phyloP scores from a whole-genome alignment of 805 yeast species.

The Henningerozyma blattae region DNA sequence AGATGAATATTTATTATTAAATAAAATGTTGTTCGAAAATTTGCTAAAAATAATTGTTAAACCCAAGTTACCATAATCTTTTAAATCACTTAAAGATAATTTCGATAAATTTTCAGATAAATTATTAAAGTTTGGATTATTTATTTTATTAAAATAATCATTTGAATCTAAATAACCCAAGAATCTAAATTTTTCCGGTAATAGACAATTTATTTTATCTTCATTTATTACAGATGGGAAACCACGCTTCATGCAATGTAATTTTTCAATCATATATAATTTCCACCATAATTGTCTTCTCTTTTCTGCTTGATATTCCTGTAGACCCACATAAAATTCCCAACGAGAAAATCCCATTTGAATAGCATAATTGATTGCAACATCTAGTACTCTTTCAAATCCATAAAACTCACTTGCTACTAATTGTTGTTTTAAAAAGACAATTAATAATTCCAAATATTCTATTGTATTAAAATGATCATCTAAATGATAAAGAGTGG shows the following conservation, averaged over 20 bases:
- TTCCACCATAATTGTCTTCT: constrained; percentile 23
- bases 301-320: constrained; percentile 19
- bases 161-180: constrained; percentile 14
- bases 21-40: constrained; percentile 14
- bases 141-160: constrained; percentile 10
- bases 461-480: constrained; percentile 5
- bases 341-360: constrained; percentile 21
- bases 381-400: constrained; percentile 11
- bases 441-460: constrained; percentile 17
- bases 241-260: constrained; percentile 7
- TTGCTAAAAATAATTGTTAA: constrained; percentile 5
- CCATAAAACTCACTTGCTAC: constrained; percentile 18
- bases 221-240: constrained; percentile 14
- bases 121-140: constrained; percentile 1
- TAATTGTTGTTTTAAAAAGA: constrained; percentile 13
- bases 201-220: constrained; percentile 13
- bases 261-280: constrained; percentile 16
- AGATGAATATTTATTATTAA: constrained; percentile 17
- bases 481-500: constrained; percentile 12
- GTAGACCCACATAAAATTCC: constrained; percentile 24
- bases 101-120: background rate
- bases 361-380: constrained; percentile 14
- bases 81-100: background rate
- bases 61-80: background rate
- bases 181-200: constrained; percentile 15